Conservation (phyloP, 192 early-diverging fungal species). For the Thamnidium elegans region DNA sequence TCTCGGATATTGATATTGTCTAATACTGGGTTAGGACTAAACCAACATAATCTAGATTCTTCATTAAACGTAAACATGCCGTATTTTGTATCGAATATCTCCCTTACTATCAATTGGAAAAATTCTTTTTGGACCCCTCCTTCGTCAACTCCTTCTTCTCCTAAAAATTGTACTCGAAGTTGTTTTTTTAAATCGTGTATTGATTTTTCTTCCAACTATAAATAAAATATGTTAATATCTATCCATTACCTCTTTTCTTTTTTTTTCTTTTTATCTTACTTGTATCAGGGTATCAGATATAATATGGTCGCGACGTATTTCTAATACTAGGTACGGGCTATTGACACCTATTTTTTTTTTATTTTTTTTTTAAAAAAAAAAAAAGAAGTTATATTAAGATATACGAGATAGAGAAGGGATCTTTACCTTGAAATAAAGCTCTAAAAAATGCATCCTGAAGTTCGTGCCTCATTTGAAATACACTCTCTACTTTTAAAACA, state of each 20-base stretch:
- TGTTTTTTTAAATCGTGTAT: slow-evolving; percentile 87
- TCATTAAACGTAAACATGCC: slow-evolving; percentile 80
- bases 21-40: slow-evolving; percentile 54
- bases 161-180: slow-evolving; percentile 85
- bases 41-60: slow-evolving; percentile 70
- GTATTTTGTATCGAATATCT: slow-evolving; percentile 90
- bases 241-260: too few relatives aligned
- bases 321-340: slow-evolving; percentile 69
- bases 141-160: slow-evolving; percentile 93
- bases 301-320: slow-evolving; percentile 67
- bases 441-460: slow-evolving; percentile 78
- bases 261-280: not conserved
- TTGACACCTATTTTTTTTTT: slow-evolving; percentile 51
- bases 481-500: slow-evolving; percentile 69
- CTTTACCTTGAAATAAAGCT: slow-evolving; percentile 58
- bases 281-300: slow-evolving; percentile 66
- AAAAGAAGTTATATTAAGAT: not conserved
- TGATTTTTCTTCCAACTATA: slow-evolving; percentile 73
- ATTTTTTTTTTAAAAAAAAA: not conserved
- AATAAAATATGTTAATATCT: not conserved
- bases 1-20: slow-evolving; percentile 63
- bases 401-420: too few relatives aligned
- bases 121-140: slow-evolving; percentile 98
- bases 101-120: slow-evolving; percentile 88
- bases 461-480: slow-evolving; percentile 65